Conservation (phyloP, 2,329 filamentous ascomycete species). For the Alternaria consortialis region DNA sequence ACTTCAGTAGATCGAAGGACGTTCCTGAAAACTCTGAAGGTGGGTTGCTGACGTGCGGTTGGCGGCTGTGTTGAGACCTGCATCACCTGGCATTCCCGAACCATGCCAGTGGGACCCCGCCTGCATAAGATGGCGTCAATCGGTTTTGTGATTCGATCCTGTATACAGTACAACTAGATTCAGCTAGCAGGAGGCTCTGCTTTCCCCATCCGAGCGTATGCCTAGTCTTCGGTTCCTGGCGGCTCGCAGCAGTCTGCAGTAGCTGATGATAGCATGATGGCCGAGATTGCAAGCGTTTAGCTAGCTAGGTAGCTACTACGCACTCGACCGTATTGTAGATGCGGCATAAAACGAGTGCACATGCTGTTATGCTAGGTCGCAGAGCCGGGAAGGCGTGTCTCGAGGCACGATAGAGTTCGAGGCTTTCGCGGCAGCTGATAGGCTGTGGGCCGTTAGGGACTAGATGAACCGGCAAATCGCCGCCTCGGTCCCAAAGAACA, state of each 20-base stretch:
- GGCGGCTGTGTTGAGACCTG: slow-evolving; percentile 33
- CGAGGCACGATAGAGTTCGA: slow-evolving; percentile 28
- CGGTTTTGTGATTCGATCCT: slow-evolving; percentile 29
- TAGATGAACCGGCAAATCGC: slow-evolving; percentile 16
- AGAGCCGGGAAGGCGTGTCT: slow-evolving; percentile 14
- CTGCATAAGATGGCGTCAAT: slow-evolving; percentile 35
- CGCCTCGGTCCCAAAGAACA: slow-evolving; percentile 17
- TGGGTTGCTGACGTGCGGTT: slow-evolving; percentile 30
- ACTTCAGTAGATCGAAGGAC: neutral
- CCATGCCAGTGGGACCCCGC: slow-evolving; percentile 33
- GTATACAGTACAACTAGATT: slow-evolving; percentile 18
- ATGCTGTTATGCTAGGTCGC: slow-evolving; percentile 15
- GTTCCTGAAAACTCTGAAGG: slow-evolving; percentile 31
- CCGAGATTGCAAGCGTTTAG: slow-evolving; percentile 3
- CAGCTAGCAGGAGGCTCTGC: slow-evolving; percentile 43
- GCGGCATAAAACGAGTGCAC: slow-evolving; percentile 8
- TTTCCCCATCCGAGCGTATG: slow-evolving; percentile 47
- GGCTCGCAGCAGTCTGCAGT: slow-evolving; percentile 23
- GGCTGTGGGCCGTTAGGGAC: slow-evolving; percentile 27
- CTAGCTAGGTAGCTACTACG: slow-evolving; percentile 1
- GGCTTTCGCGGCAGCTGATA: slow-evolving; percentile 30
- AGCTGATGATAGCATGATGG: slow-evolving; percentile 7
- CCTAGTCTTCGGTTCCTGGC: slow-evolving; percentile 35
- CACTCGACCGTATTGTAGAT: slow-evolving; percentile 10
- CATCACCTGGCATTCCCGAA: slow-evolving; percentile 46